Base-by-base conservation (phyloP, 164 flowering plant genomes). In the Dillenia suffruticosa region DNA sequence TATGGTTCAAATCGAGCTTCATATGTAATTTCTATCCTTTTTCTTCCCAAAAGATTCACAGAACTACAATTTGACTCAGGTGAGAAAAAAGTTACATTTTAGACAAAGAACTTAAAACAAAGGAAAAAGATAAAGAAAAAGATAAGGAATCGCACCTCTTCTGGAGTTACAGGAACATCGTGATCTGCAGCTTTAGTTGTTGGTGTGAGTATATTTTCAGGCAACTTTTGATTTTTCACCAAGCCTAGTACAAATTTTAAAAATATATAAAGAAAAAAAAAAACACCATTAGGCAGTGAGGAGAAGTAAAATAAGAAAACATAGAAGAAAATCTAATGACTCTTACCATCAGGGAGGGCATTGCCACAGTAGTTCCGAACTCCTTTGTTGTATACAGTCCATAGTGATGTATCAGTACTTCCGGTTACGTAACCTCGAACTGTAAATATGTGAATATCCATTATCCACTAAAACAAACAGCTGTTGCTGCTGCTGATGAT, bases 341-440 rank as follows among this genome's bases (percentile, higher is more conserved):
- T 19, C 79, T 0, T 68, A 91, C 97, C 99, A 67, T 88, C 90
- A 49, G 88, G 88, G 19, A 95, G 92, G 16, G 51, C 74, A 78
- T 95, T 95, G 68, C 97, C 97, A 76, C 99, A 92, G 58, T 95
- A 95, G 50, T 87, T 83, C n/a, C 97, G 71, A 13, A 85, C 74
- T 50, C 99, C 99, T 12, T 92, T 83, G 45, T 79, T 82, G 86
- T 95, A 95, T 51, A 95, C 97, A 9, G 94, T 88, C 97, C 99
- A 95, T 24, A 95, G 64, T 55, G 99, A 95, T 61, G 99, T 92
- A 72, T 92, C 97, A 9, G 97, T 95, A 70, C 96, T 92, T 67
- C 99, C 97, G 57, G 99, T 92, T 63, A 95, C 86, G 77, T 67
- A 94, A 22, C 97, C 97, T 76, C 97, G 79, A 47, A 89, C 99